Evolutionary conservation across 352 stramenopile species (phyloP).

Genomic region (Pythium insidiosum): DNA sequence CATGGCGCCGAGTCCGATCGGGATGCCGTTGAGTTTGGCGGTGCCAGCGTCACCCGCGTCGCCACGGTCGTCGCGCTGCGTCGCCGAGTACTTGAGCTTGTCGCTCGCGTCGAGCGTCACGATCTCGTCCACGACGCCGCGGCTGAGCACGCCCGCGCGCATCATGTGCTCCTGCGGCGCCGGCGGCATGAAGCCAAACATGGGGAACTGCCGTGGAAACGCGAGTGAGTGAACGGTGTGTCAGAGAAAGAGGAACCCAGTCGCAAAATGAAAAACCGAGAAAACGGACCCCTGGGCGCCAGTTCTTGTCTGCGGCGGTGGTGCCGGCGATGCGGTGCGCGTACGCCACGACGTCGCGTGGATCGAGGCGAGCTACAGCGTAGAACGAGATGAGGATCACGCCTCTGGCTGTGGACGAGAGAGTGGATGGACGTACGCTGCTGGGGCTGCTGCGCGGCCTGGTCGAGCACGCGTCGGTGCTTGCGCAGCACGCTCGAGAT

Average conservation of each 20-base stretch:
- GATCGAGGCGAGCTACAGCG: constrained; percentile 44
- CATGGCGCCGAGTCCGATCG: constrained; percentile 56
- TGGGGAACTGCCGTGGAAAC: constrained; percentile 47
- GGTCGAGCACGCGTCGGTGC: constrained; percentile 43
- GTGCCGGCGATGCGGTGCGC: constrained; percentile 74
- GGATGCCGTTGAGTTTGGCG: constrained; percentile 43
- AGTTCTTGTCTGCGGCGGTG: constrained; percentile 63
- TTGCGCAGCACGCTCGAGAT: constrained; percentile 65
- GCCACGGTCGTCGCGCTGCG: constrained; percentile 18
- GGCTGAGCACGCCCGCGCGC: constrained; percentile 72
- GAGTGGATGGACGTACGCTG: constrained; percentile 6
- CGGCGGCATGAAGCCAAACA: constrained; percentile 85
- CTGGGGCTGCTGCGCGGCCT: constrained; percentile 51
- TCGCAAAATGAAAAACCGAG: neutral
- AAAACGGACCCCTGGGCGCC: constrained; percentile 64
- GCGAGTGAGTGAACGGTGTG: too few relatives aligned
- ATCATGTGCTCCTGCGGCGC: constrained; percentile 82
- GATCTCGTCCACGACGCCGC: constrained; percentile 70
- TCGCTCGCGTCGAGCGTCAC: constrained; percentile 55
- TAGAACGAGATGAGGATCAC: neutral
- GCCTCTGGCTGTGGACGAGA: neutral
- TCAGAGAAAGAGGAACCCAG: too few relatives aligned
- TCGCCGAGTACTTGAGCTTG: constrained; percentile 39
- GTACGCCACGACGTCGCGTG: constrained; percentile 67
- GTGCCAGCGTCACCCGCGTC: too few relatives aligned